Conservation (phyloP, 2,329 filamentous ascomycete genomes). For the Ophiocordyceps camponoti-rufipedis region DNA sequence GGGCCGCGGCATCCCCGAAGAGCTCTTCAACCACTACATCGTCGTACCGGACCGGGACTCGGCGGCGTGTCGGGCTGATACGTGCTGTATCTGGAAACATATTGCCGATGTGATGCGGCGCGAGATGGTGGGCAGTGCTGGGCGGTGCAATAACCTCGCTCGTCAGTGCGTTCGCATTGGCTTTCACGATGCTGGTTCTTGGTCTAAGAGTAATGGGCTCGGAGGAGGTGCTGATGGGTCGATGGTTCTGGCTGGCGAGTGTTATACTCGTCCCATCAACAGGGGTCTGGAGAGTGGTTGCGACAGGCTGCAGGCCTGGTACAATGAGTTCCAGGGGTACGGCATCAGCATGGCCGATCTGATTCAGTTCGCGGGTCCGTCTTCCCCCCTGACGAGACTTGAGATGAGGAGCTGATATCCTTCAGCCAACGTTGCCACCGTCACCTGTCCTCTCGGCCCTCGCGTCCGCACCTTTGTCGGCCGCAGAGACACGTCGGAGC, state of each 20-base stretch:
- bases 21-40: background rate
- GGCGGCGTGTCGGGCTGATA: slow-evolving; percentile 11
- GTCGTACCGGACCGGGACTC: slow-evolving; percentile 1
- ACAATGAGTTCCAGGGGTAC: slow-evolving; percentile 18
- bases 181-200: slow-evolving; percentile 25
- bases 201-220: slow-evolving; percentile 7
- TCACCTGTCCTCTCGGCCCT: slow-evolving; percentile 23
- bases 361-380: slow-evolving; percentile 28
- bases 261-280: slow-evolving; percentile 17
- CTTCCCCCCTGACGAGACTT: background rate
- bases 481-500: slow-evolving; percentile 21
- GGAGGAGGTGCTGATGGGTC: slow-evolving; percentile 23
- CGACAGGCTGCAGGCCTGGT: slow-evolving; percentile 17
- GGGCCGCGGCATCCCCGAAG: background rate
- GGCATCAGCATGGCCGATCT: slow-evolving; percentile 32
- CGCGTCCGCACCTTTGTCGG: slow-evolving; percentile 29
- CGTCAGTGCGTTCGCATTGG: slow-evolving; percentile 22
- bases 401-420: background rate
- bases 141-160: slow-evolving; percentile 20
- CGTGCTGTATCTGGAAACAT: slow-evolving; percentile 22
- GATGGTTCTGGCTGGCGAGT: background rate
- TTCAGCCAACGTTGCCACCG: slow-evolving; percentile 19
- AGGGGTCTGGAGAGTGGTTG: slow-evolving; percentile 25
- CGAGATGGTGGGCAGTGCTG: slow-evolving; percentile 14
- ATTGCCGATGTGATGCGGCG: slow-evolving; percentile 17